Percentiles rank a stretch among this genome's conserved stretches.
Evolutionary conservation across 1,284 basidiomycete species (phyloP).

Genomic region (Ganoderma meredithae): DNA sequence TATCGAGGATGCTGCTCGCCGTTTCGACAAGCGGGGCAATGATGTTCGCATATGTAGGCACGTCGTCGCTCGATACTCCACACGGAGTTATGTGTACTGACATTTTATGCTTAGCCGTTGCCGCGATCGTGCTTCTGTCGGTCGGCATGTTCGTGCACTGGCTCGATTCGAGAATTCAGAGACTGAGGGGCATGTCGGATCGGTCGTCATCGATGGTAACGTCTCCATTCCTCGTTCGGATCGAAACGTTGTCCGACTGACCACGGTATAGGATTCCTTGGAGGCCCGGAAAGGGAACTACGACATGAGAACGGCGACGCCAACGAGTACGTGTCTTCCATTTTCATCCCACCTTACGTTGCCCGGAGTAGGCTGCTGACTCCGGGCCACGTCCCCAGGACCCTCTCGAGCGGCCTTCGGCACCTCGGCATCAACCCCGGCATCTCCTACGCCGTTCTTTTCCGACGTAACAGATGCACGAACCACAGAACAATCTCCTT

Average conservation of each 20-base stretch:
- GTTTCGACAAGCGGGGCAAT: background rate
- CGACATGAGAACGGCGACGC: background rate
- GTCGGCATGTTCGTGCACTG: slow-evolving; percentile 1
- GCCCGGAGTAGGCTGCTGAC: background rate
- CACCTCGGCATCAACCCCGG: background rate
- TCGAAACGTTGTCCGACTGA: background rate
- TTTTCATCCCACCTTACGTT: background rate
- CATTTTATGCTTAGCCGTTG: background rate
- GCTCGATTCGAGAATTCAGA: background rate
- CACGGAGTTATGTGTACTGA: background rate
- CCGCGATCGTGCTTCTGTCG: background rate
- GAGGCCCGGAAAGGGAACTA: background rate
- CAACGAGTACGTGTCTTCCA: background rate
- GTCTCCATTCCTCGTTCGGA: background rate
- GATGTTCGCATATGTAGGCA: background rate
- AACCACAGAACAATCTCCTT: background rate
- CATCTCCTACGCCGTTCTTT: background rate
- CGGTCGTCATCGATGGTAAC: background rate
- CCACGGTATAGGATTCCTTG: background rate
- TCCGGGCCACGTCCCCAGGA: background rate
- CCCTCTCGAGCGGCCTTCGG: background rate
- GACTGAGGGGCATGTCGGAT: slow-evolving; percentile 2
- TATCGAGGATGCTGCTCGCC: background rate
- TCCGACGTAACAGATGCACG: background rate
- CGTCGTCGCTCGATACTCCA: background rate